phyloP scores from a whole-genome alignment of 1,139 yeast species.

The Yamadazyma spencermartinsiae region DNA sequence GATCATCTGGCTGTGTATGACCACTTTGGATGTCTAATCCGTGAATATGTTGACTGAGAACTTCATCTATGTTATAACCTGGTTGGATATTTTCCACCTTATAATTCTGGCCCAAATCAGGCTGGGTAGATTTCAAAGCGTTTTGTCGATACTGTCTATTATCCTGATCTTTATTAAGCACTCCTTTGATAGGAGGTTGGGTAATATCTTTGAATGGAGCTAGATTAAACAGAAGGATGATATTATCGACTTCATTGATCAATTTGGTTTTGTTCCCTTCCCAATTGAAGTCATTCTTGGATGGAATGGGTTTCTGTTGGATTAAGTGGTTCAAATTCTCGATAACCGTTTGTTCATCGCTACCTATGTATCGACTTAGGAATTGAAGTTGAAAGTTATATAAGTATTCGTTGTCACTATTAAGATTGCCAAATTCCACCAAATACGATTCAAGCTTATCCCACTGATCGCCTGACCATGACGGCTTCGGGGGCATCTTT shows the following conservation, averaged over 20 bases:
- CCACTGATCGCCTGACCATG: constrained; percentile 15
- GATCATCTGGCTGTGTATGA: neutral
- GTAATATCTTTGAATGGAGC: constrained; percentile 15
- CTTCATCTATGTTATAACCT: constrained; percentile 1
- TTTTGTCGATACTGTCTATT: neutral
- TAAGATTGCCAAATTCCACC: constrained; percentile 16
- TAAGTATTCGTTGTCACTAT: constrained; percentile 12
- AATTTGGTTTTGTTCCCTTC: constrained; percentile 17
- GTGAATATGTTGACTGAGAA: neutral
- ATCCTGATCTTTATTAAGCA: neutral
- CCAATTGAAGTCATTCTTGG: constrained; percentile 18
- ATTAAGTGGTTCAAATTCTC: constrained; percentile 11
- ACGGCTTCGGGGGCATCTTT: too few relatives aligned
- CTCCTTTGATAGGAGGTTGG: constrained; percentile 5
- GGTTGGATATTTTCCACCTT: constrained; percentile 1
- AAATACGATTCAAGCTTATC: constrained; percentile 16
- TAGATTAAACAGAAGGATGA: constrained; percentile 19
- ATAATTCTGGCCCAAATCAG: too few relatives aligned
- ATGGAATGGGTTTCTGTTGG: constrained; percentile 7
- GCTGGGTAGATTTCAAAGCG: constrained; percentile 2
- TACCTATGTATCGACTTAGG: constrained; percentile 12
- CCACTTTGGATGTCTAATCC: neutral
- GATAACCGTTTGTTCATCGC: constrained; percentile 12
- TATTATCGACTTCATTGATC: constrained; percentile 21
- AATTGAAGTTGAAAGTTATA: constrained; percentile 18